Conservation (phyloP, 1,139 yeast genomes). For the Yamadazyma triangularis region DNA sequence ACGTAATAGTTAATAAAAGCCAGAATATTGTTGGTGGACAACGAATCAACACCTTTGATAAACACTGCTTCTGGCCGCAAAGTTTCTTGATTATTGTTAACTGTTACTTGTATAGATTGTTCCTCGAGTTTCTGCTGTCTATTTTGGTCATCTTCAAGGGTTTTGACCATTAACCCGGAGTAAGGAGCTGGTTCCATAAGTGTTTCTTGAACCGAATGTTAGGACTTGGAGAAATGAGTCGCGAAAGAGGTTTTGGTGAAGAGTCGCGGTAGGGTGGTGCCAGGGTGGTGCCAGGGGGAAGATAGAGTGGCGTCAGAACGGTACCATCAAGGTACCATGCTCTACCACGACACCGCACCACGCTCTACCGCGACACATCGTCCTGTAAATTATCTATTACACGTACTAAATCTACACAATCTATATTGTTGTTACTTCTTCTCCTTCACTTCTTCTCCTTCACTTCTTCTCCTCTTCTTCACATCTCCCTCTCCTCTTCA, state of each 20-base stretch:
- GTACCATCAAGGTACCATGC: too few species aligned
- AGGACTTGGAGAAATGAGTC: too few species aligned
- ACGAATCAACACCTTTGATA: constrained; percentile 62
- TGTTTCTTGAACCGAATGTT: too few species aligned
- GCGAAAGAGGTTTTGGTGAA: too few species aligned
- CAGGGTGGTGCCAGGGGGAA: too few species aligned
- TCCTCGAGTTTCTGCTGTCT: constrained; percentile 26
- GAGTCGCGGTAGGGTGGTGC: too few species aligned
- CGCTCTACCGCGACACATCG: too few species aligned
- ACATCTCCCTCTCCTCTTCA: background rate
- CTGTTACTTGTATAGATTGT: constrained; percentile 31
- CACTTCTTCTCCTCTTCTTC: constrained; percentile 6
- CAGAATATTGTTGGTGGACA: constrained; percentile 63
- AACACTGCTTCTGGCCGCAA: constrained; percentile 48
- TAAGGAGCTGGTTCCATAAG: constrained; percentile 41
- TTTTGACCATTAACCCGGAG: constrained; percentile 40
- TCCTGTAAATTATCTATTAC: too few species aligned
- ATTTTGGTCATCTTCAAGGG: constrained; percentile 36
- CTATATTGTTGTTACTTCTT: background rate
- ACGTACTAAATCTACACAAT: too few species aligned
- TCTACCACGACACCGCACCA: too few species aligned
- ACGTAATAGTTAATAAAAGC: constrained; percentile 48
- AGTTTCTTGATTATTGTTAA: constrained; percentile 26
- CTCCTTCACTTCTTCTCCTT: background rate
- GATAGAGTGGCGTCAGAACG: too few species aligned